A percentile compares a stretch with the other conserved stretches of the same genome.
phyloP scores from a whole-genome alignment of 2,329 filamentous ascomycete genomes.

The Fusarium foetens region DNA sequence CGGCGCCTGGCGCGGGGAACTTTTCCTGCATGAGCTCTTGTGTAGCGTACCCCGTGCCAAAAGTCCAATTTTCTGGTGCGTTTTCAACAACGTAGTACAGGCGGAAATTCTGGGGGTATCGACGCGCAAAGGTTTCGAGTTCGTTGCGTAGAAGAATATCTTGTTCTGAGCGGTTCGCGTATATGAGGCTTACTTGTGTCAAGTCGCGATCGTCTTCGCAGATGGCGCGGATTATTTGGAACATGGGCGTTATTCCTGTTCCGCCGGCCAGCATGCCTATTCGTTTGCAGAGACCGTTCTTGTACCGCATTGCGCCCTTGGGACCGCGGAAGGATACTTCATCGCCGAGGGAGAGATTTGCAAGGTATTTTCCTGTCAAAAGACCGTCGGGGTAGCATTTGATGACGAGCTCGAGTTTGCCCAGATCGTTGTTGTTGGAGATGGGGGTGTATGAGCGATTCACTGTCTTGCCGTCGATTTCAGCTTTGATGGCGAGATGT shows the following conservation, averaged over 20 bases:
- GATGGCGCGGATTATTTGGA: conserved; percentile 70
- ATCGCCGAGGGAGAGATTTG: conserved; percentile 58
- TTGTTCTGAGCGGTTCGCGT: conserved; percentile 66
- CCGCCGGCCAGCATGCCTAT: conserved; percentile 66
- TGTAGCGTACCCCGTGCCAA: conserved; percentile 62
- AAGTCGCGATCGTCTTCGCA: conserved; percentile 68
- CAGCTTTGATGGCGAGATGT: conserved; percentile 63
- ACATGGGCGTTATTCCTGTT: conserved; percentile 51
- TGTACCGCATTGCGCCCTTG: conserved; percentile 66
- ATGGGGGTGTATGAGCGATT: conserved; percentile 65
- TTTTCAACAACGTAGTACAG: conserved; percentile 65
- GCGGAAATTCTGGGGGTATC: conserved; percentile 64
- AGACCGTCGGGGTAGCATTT: conserved; percentile 62
- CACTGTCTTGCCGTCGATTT: conserved; percentile 57
- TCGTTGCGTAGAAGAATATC: conserved; percentile 69
- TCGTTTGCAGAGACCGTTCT: conserved; percentile 52
- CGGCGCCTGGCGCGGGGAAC: conserved; percentile 57
- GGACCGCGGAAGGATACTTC: conserved; percentile 64
- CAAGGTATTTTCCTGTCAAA: conserved; percentile 62
- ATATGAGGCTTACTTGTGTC: conserved; percentile 67
- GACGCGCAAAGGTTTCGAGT: conserved; percentile 63
- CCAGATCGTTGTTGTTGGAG: conserved; percentile 61
- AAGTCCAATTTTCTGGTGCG: conserved; percentile 58
- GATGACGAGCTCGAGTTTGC: conserved; percentile 62
- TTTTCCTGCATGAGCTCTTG: conserved; percentile 59